Base-by-base conservation (phyloP, 2,329 filamentous ascomycete genomes). In the Mariannaea elegans region DNA sequence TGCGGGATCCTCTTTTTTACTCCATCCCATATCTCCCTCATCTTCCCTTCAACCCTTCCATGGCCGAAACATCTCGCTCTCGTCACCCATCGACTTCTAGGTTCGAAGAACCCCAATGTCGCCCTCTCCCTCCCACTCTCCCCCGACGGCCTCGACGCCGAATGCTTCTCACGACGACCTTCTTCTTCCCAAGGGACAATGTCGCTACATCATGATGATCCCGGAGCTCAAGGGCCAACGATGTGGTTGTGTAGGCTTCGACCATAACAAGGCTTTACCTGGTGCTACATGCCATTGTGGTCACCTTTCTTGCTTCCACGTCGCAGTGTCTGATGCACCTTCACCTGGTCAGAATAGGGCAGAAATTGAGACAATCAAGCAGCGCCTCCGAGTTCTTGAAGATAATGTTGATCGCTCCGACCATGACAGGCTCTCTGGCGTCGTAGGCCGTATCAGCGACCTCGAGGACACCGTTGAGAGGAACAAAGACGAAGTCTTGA, bases 271-370 rank as follows among this genome's bases (percentile, higher is more conserved):
- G 49, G 71, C 76, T n/a, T 75, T 83, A 10, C 84, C 85, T 1
- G 81, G 84, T 34, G 82, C 83, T 52, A 80, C 76, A 18, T 88
- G 85, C 66, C 80, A 85, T 49, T 88, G 85, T 65, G 85, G 85
- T 6, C 85, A 88, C 68, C 79, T 86, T 52, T 83, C 85, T 31
- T 87, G 85, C 71, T 88, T 83, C 68, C 85, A 88, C 68, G 75
- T 82, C 58, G 77, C 79, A 63, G 78, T 78, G n/a, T 74, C 79
- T 24, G 80, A 84, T 53, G 71, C 74, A 12, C 74, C 80, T 7
- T 84, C 86, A 62, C 66, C 85, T 21, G 81, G 83, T 32, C 75
- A 77, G 19, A 75, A 87, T 60, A 80, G 76, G 62, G 78, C 78
- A 52, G 70, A 72, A 51, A 66, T 72, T 39, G 70, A 72, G 38